A percentile compares a stretch with the other conserved stretches of the same genome.
These are phyloP conservation scores for Lizanozyma gosingica DNA, from an alignment of 1,139 yeast genomes.

Conservation along the genomic window DNA sequence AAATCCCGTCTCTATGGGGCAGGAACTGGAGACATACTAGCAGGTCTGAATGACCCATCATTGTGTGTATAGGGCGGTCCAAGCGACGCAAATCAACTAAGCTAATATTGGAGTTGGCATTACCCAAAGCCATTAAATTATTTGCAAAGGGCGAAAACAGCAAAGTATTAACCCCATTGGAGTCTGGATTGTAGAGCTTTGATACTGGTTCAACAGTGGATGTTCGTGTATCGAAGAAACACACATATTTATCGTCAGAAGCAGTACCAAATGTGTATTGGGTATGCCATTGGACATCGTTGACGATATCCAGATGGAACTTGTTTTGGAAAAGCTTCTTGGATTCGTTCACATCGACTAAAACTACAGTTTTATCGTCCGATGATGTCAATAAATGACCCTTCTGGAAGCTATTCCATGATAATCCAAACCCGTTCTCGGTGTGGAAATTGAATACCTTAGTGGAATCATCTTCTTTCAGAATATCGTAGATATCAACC, in stretches of 20 bases:
- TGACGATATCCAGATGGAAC: slow-evolving; percentile 52
- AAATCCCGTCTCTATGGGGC: slow-evolving; percentile 58
- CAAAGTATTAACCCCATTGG: slow-evolving; percentile 45
- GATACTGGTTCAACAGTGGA: slow-evolving; percentile 14
- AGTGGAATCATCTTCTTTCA: slow-evolving; percentile 15
- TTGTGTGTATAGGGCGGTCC: slow-evolving; percentile 44
- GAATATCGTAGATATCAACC: slow-evolving; percentile 53
- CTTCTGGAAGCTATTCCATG: slow-evolving; percentile 44
- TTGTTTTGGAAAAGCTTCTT: slow-evolving; percentile 14
- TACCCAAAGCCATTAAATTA: slow-evolving; percentile 58
- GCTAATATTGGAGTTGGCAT: slow-evolving; percentile 57
- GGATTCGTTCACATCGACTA: slow-evolving; percentile 38
- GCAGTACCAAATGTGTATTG: slow-evolving; percentile 52
- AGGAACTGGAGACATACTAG: slow-evolving; percentile 66
- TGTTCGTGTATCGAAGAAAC: slow-evolving; percentile 35
- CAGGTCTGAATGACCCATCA: slow-evolving; percentile 71
- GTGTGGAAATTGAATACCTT: slow-evolving; percentile 42
- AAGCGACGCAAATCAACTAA: slow-evolving; percentile 52
- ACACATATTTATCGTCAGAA: slow-evolving; percentile 51
- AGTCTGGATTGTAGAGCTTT: slow-evolving; percentile 21
- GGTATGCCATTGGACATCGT: slow-evolving; percentile 67
- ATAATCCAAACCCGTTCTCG: slow-evolving; percentile 64
- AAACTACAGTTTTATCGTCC: slow-evolving; percentile 53
- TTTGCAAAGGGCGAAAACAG: slow-evolving; percentile 56
- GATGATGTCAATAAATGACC: slow-evolving; percentile 52